Percentiles rank a stretch among this genome's conserved stretches.
phyloP scores from a whole-genome alignment of 306 rosid species.

The Medicago lupulina region DNA sequence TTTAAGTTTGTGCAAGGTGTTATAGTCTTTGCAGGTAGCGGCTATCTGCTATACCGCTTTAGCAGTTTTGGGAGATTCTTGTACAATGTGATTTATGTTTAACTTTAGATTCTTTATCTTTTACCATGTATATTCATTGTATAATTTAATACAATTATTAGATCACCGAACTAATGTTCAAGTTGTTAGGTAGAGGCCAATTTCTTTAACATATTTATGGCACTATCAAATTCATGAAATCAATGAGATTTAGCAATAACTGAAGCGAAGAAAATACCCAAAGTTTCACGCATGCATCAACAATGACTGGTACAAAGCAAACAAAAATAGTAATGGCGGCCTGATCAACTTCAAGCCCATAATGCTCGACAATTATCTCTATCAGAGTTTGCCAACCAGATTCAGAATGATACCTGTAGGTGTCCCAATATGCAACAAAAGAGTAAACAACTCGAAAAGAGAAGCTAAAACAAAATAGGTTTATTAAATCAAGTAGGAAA shows the following conservation, averaged over 20 bases:
- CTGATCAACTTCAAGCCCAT: slow-evolving; percentile 84
- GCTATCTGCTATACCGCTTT: too few species aligned
- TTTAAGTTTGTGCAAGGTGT: too few species aligned
- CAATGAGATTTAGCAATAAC: slow-evolving; percentile 29
- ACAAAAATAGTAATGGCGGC: slow-evolving; percentile 75
- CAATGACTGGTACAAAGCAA: slow-evolving; percentile 80
- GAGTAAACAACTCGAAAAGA: slow-evolving; percentile 9
- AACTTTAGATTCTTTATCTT: too few species aligned
- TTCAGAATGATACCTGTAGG: slow-evolving; percentile 96
- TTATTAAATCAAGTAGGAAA: slow-evolving; percentile 16
- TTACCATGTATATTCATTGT: too few species aligned
- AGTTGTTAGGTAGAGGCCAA: slow-evolving; percentile 13
- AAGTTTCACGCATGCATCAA: slow-evolving; percentile 90
- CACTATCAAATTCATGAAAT: slow-evolving; percentile 11
- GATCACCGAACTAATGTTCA: background rate
- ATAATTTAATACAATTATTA: background rate
- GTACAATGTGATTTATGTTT: too few species aligned
- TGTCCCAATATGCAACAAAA: slow-evolving; percentile 38
- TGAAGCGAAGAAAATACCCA: slow-evolving; percentile 69
- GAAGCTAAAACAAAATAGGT: background rate
- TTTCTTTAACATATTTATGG: slow-evolving; percentile 20
- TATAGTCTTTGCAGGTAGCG: too few species aligned
- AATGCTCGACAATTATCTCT: slow-evolving; percentile 85
- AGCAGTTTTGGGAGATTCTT: too few species aligned
- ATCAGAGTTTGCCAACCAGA: slow-evolving; percentile 94